Percentiles rank a stretch among this genome's conserved stretches.
Evolutionary conservation across 805 yeast species (phyloP).

Genomic region (Yamadazyma nakazawae): DNA sequence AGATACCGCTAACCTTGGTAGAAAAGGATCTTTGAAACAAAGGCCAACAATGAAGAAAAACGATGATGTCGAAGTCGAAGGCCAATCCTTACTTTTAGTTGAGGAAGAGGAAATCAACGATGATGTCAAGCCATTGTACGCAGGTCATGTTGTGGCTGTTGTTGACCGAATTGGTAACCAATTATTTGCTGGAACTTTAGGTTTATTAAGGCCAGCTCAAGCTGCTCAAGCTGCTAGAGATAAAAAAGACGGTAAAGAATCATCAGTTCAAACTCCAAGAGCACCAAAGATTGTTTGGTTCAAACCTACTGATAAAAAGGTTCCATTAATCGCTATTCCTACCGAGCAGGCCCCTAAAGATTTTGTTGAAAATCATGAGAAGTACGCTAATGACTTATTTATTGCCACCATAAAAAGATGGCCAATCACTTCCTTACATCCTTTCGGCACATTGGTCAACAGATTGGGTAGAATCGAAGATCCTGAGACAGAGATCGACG

Average conservation of each 20-base stretch:
- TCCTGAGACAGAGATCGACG: slow-evolving; percentile 75
- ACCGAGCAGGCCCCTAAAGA: slow-evolving; percentile 97
- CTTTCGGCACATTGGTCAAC: slow-evolving; percentile 90
- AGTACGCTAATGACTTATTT: slow-evolving; percentile 75
- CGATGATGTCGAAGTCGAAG: slow-evolving; percentile 98
- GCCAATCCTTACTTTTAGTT: slow-evolving; percentile 83
- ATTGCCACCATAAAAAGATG: slow-evolving; percentile 96
- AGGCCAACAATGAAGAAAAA: slow-evolving; percentile 96
- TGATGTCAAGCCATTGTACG: slow-evolving; percentile 88
- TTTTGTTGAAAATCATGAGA: slow-evolving; percentile 87
- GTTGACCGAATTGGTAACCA: slow-evolving; percentile 98
- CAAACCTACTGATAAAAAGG: slow-evolving; percentile 97
- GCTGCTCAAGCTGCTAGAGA: slow-evolving; percentile 79
- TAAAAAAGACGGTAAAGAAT: slow-evolving; percentile 44
- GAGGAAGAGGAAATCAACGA: slow-evolving; percentile 96
- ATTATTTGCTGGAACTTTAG: slow-evolving; percentile 89
- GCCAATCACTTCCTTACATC: slow-evolving; percentile 98
- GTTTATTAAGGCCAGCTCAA: slow-evolving; percentile 91
- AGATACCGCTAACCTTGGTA: slow-evolving; percentile 38
- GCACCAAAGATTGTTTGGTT: slow-evolving; percentile 98
- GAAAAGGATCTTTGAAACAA: slow-evolving; percentile 90
- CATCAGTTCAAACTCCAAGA: slow-evolving; percentile 41
- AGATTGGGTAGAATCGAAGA: slow-evolving; percentile 81
- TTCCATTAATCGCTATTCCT: slow-evolving; percentile 96
- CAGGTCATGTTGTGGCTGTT: slow-evolving; percentile 98